These are phyloP conservation scores for Citrus cavaleriei DNA, from an alignment of 345 rosid genomes.

Conservation along the genomic window DNA sequence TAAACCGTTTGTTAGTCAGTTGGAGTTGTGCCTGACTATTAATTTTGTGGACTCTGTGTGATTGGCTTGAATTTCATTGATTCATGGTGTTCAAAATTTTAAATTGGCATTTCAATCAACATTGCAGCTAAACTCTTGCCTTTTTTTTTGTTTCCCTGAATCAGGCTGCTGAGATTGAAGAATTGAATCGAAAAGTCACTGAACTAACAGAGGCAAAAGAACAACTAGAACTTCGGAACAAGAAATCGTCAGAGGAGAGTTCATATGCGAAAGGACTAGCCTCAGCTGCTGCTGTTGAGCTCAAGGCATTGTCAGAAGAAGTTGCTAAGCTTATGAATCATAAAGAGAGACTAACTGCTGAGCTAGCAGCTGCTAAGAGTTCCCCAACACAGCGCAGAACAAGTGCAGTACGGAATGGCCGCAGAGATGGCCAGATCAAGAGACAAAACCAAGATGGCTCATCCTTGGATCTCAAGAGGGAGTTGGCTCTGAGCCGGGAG, in stretches of 20 bases:
- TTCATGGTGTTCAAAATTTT: background rate
- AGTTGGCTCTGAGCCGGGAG: conserved; percentile 68
- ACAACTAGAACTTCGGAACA: conserved; percentile 69
- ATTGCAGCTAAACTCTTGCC: conserved; percentile 14
- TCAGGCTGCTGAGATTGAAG: conserved; percentile 72
- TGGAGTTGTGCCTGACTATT: background rate
- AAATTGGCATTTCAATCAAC: background rate
- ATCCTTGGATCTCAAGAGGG: conserved; percentile 69
- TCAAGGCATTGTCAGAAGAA: conserved; percentile 95
- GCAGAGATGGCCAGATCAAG: conserved; percentile 57
- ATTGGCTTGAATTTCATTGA: background rate
- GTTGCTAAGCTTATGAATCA: conserved; percentile 94
- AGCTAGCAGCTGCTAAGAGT: conserved; percentile 63
- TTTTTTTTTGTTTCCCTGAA: background rate
- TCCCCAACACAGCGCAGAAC: conserved; percentile 54
- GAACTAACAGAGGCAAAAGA: conserved; percentile 62
- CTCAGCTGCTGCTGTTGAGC: conserved; percentile 99
- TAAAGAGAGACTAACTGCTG: conserved; percentile 72
- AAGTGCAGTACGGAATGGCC: conserved; percentile 56
- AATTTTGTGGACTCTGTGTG: background rate
- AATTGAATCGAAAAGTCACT: conserved; percentile 58
- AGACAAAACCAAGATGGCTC: conserved; percentile 64
- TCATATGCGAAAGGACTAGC: conserved; percentile 98
- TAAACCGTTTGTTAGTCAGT: background rate
- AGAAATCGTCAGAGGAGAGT: conserved; percentile 88